phyloP scores from a whole-genome alignment of 1,284 basidiomycete species.

The Naganishia cerealis region DNA sequence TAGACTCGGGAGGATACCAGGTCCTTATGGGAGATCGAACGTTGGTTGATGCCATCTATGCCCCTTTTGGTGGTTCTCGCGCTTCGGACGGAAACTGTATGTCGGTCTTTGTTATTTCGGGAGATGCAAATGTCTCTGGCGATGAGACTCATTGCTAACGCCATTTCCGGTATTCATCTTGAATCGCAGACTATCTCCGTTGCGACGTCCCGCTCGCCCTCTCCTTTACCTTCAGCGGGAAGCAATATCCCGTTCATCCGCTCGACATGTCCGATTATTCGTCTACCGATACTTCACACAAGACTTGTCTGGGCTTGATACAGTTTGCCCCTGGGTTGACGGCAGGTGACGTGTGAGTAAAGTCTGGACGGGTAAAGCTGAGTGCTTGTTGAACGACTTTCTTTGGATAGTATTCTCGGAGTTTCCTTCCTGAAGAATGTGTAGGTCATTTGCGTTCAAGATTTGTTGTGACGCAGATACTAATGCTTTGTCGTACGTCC shows the following conservation, averaged over 20 bases:
- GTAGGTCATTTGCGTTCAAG: constrained; percentile 9
- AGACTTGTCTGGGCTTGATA: constrained; percentile 49
- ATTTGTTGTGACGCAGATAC: neutral
- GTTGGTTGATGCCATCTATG: constrained; percentile 48
- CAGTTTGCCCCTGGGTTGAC: constrained; percentile 45
- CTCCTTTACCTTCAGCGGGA: constrained; percentile 47
- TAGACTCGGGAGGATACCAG: constrained; percentile 52
- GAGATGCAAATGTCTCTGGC: neutral
- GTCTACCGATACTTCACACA: constrained; percentile 41
- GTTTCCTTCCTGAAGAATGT: constrained; percentile 53
- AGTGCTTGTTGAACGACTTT: constrained; percentile 12
- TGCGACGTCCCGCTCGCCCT: constrained; percentile 48
- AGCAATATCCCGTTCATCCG: constrained; percentile 48
- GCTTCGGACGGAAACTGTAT: constrained; percentile 33
- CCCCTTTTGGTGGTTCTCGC: constrained; percentile 39
- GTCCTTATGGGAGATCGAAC: constrained; percentile 45
- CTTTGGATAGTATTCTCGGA: constrained; percentile 45
- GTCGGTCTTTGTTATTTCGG: neutral
- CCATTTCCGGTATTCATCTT: neutral
- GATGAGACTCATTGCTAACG: neutral
- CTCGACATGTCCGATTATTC: constrained; percentile 52
- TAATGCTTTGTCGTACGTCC: neutral
- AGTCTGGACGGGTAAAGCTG: no score
- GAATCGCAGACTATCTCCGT: constrained; percentile 48
- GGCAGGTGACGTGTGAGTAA: constrained; percentile 47